phyloP scores from a whole-genome alignment of 192 early-diverging fungal species.

The Coemansia sp. region DNA sequence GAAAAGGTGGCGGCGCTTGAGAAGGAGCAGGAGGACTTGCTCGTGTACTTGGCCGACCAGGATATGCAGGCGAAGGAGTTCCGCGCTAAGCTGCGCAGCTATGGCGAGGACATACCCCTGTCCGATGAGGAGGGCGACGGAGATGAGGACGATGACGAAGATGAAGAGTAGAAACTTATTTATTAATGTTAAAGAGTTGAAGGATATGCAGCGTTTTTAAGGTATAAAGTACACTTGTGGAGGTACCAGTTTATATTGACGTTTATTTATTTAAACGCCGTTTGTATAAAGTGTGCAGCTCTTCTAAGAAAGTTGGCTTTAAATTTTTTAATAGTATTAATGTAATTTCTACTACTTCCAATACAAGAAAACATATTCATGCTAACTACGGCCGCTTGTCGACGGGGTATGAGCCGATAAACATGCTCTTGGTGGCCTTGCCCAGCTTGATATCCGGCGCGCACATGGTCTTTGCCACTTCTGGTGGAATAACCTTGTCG shows the following conservation, averaged over 20 bases:
- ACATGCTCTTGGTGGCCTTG: constrained; percentile 22
- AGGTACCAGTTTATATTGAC: too few species aligned
- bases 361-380: too few species aligned
- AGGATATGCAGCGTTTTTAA: too few species aligned
- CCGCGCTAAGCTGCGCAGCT: constrained; percentile 51
- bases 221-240: too few species aligned
- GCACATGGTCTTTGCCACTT: constrained; percentile 24
- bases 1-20: constrained; percentile 46
- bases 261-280: too few species aligned
- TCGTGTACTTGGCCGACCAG: constrained; percentile 82
- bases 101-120: constrained; percentile 52
- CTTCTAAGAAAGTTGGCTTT: too few species aligned
- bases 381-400: background rate
- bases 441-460: constrained; percentile 47
- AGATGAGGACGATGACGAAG: constrained; percentile 50
- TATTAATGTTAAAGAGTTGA: too few species aligned
- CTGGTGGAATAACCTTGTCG: constrained; percentile 29
- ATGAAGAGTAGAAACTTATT: too few species aligned
- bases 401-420: constrained; percentile 20
- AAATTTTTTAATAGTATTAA: too few species aligned
- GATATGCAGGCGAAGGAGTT: constrained; percentile 63
- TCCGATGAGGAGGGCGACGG: constrained; percentile 61
- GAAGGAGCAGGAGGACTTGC: constrained; percentile 80
- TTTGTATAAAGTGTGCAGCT: too few species aligned
- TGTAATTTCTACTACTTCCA: too few species aligned